These are phyloP conservation scores for Aspergillus campestris DNA, from an alignment of 495 filamentous ascomycete species.

Conservation along the genomic window DNA sequence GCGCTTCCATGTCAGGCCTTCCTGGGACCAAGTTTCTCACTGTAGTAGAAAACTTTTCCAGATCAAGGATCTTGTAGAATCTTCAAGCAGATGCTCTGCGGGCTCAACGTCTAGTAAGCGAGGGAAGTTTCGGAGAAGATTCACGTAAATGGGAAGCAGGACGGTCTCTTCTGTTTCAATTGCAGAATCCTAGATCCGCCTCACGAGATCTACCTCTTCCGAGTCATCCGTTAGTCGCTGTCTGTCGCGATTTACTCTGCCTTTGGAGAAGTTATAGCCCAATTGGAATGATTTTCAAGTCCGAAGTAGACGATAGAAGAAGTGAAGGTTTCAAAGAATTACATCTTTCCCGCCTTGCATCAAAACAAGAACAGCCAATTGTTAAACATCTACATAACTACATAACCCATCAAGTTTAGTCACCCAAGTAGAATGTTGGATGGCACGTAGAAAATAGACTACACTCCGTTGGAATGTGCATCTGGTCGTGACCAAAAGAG, in stretches of 20 bases:
- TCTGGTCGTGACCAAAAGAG: no score
- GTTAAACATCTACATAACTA: no score
- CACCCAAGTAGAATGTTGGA: no score
- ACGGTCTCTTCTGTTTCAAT: constrained; percentile 3
- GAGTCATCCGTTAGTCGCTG: constrained; percentile 2
- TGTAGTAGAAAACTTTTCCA: constrained; percentile 9
- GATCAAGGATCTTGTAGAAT: constrained; percentile 2
- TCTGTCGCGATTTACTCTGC: constrained; percentile 15
- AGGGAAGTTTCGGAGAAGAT: constrained; percentile 11
- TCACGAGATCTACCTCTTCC: constrained; percentile 10
- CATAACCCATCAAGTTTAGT: no score
- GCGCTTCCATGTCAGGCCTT: background rate
- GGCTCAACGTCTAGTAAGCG: constrained; percentile 6
- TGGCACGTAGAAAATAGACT: no score
- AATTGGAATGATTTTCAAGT: constrained; percentile 13
- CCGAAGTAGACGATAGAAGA: no score
- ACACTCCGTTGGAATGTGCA: constrained; percentile 1
- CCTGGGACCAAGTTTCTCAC: background rate
- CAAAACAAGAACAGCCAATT: no score
- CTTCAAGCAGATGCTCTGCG: constrained; percentile 6
- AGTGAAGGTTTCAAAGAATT: no score
- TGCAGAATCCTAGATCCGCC: constrained; percentile 14
- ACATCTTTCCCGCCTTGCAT: no score
- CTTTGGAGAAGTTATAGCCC: constrained; percentile 14
- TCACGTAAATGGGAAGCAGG: constrained; percentile 11